Evolutionary conservation across 2,329 filamentous ascomycete genomes (phyloP), one percentile per base, ranked within the genome.

Genomic region (Acrocalymma vagum): DNA sequence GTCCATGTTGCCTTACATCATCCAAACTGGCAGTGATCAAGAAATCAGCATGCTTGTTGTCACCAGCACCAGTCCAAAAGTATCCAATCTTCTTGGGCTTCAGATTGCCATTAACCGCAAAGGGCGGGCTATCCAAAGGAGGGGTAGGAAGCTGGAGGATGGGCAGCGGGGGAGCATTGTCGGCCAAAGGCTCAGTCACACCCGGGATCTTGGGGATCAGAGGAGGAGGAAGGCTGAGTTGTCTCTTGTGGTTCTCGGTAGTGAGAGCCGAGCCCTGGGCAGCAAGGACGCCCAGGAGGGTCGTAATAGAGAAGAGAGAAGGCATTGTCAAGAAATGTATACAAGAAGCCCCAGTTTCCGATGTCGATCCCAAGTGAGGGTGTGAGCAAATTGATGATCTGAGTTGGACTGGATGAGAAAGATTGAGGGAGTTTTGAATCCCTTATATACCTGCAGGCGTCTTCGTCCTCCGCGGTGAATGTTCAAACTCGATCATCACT

Each of bases 81-180:
- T 84, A 84, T 0, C 81, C 82, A 58, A 85, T 81, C 71, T 85
- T 85, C 77, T 84, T 85, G 18, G 82, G 82, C 68, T 78, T 79
- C 58, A 84, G 76, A 45, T 79, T 69, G 17, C 55, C 47, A 58
- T 77, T 79, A 3, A 73, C 68, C 9, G 68, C 71, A 45, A 83
- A 83, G 6, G 76, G 77, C 7, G 74, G 75, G 51, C 78, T 81
- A 3, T 72, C 67, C n/a, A 84, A 62, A 0, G 81, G 76, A 32
- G 81, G 81, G n/a, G 78, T 82, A 2, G 81, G 82, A 4, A 81
- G 38, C 55, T 84, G 81, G 9, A 85, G 65, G 39, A 85, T 78
- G 4, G 82, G 81, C 17, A 84, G 65, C 9, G 81, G 80, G 25
- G 78, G 77, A 4, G 72, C 74, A 30, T 76, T 73, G 15, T 67